A percentile compares a stretch with the other conserved stretches of the same genome.
Conservation (phyloP, 192 early-diverging fungal species). For the Geranomyces michiganensis region DNA sequence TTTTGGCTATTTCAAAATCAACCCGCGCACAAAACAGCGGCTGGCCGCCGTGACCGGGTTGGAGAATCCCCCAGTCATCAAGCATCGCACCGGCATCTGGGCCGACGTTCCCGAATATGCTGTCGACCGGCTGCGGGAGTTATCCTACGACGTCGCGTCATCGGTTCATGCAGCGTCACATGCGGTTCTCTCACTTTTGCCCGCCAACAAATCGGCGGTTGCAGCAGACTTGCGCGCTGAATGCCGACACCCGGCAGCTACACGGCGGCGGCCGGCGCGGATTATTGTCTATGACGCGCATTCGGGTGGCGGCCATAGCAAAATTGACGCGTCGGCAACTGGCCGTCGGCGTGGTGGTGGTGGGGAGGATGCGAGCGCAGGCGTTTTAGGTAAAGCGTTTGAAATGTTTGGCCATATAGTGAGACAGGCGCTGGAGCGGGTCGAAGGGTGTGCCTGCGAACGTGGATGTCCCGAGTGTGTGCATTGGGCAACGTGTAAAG, state of each 20-base stretch:
- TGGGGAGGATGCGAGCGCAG: conserved; percentile 4
- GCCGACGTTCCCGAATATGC: conserved; percentile 37
- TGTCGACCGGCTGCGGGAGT: not conserved
- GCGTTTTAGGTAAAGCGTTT: conserved; percentile 47
- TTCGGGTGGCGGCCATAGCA: not conserved
- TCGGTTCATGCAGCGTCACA: conserved; percentile 60
- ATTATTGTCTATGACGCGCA: conserved; percentile 51
- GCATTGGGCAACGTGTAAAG: conserved; percentile 44
- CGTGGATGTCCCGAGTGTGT: conserved; percentile 56
- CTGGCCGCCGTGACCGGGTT: conserved; percentile 54
- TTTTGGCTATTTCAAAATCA: conserved; percentile 61
- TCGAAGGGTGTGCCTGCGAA: conserved; percentile 50
- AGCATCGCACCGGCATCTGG: conserved; percentile 49
- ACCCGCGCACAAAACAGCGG: conserved; percentile 45
- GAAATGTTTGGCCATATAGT: conserved; percentile 40
- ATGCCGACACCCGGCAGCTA: conserved; percentile 56
- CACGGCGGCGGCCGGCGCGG: conserved; percentile 45
- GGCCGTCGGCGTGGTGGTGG: too few relatives aligned
- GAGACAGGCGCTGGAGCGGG: conserved; percentile 31
- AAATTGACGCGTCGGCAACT: not conserved
- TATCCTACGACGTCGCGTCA: conserved; percentile 41
- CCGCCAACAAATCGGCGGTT: conserved; percentile 31
- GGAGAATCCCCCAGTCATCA: conserved; percentile 52
- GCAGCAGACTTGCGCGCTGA: conserved; percentile 42
- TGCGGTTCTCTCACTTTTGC: conserved; percentile 47